These are phyloP conservation scores for Encephalitozoon romaleae DNA, from an alignment of 371 early-diverging fungal genomes.

Conservation along the genomic window DNA sequence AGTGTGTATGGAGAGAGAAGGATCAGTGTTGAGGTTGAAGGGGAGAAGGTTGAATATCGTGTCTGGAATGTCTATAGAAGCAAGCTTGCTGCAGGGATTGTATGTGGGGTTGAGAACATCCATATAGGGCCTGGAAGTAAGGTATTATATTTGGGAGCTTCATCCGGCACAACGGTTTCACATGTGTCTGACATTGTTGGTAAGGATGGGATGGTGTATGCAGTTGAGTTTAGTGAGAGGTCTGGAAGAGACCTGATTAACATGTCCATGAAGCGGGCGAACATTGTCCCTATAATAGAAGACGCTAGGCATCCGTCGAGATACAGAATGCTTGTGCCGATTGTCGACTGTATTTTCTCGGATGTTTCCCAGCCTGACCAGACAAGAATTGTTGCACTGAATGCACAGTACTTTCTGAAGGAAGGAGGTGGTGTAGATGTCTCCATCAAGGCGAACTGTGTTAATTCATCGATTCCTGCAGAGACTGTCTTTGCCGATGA, in stretches of 20 bases:
- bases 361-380: conserved; percentile 99
- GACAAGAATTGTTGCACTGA: conserved; percentile 95
- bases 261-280: conserved; percentile 99
- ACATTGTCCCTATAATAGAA: conserved; percentile 98
- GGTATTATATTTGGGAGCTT: conserved; percentile 96
- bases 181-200: conserved; percentile 98
- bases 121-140: conserved; percentile 89
- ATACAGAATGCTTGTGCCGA: conserved; percentile 98
- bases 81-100: conserved; percentile 95
- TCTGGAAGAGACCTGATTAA: conserved; percentile 98
- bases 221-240: conserved; percentile 98
- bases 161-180: conserved; percentile 95
- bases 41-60: conserved; percentile 90
- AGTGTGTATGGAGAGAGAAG: conserved; percentile 97
- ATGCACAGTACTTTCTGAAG: conserved; percentile 95
- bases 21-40: conserved; percentile 75
- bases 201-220: conserved; percentile 79
- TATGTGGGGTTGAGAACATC: conserved; percentile 94
- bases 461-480: conserved; percentile 95
- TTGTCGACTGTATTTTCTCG: conserved; percentile 98
- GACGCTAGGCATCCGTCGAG: conserved; percentile 99
- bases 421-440: conserved; percentile 92
- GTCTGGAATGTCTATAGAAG: conserved; percentile 99
- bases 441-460: conserved; percentile 99
- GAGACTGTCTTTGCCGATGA: conserved; percentile 96